phyloP scores from a whole-genome alignment of 1,284 basidiomycete genomes.

The Ganoderma lucidum region DNA sequence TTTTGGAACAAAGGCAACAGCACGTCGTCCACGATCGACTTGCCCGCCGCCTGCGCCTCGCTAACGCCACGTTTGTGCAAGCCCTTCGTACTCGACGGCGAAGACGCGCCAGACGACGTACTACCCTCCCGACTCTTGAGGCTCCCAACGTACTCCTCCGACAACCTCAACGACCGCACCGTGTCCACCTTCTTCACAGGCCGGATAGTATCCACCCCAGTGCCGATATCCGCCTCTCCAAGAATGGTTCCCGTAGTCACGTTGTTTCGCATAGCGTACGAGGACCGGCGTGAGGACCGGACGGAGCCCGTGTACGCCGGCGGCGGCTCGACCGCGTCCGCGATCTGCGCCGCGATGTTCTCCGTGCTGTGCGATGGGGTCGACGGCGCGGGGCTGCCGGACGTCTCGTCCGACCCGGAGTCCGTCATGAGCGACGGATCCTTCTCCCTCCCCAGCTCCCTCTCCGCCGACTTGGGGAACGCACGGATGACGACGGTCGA shows the following conservation, averaged over 20 bases:
- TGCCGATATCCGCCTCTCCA: conserved; percentile 83
- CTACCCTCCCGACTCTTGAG: conserved; percentile 62
- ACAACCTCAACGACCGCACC: conserved; percentile 78
- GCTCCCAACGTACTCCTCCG: conserved; percentile 83
- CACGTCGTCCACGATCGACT: conserved; percentile 80
- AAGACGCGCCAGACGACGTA: conserved; percentile 51
- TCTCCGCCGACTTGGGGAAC: conserved; percentile 40
- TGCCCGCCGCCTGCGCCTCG: conserved; percentile 73
- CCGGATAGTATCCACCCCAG: conserved; percentile 87
- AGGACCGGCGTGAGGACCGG: conserved; percentile 61
- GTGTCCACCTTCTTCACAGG: conserved; percentile 93
- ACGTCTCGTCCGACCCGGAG: conserved; percentile 47
- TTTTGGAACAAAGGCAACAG: conserved; percentile 79
- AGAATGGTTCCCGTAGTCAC: conserved; percentile 78
- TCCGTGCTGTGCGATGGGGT: conserved; percentile 42
- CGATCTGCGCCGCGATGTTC: conserved; percentile 28
- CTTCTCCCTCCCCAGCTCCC: conserved; percentile 45
- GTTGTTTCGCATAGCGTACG: conserved; percentile 77
- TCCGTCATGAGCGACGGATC: conserved; percentile 51
- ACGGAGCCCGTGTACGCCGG: conserved; percentile 50
- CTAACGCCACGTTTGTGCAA: conserved; percentile 55
- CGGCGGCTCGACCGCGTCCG: conserved; percentile 43
- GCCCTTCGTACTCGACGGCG: conserved; percentile 48
- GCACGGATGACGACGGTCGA: conserved; percentile 76
- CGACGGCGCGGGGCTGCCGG: conserved; percentile 34